A percentile compares a stretch with the other conserved stretches of the same genome.
These are phyloP conservation scores for Volutella citrinella DNA, from an alignment of 2,329 filamentous ascomycete species.

Conservation along the genomic window DNA sequence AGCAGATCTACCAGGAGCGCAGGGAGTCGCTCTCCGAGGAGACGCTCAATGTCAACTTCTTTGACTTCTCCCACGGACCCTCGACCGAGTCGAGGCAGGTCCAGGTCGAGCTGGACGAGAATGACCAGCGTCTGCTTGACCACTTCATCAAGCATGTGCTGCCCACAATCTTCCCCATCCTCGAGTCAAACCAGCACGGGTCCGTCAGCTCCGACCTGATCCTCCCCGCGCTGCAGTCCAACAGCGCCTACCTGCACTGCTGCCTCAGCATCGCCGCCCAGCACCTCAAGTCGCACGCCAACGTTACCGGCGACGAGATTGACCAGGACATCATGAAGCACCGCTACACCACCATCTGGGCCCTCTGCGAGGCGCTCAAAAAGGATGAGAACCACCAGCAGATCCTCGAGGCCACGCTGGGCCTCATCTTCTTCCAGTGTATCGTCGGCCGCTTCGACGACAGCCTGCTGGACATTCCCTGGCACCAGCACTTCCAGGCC, in stretches of 20 bases:
- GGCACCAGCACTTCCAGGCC: conserved; percentile 96
- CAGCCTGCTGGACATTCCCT: conserved; percentile 83
- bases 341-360: conserved; percentile 81
- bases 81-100: conserved; percentile 63
- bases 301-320: conserved; percentile 66
- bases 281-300: conserved; percentile 75
- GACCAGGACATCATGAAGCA: conserved; percentile 92
- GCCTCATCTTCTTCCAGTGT: conserved; percentile 95
- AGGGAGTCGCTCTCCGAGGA: conserved; percentile 67
- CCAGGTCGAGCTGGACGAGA: conserved; percentile 79
- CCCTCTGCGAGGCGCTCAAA: conserved; percentile 78
- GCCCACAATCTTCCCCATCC: conserved; percentile 85
- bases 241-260: conserved; percentile 92
- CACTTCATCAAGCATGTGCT: conserved; percentile 89
- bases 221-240: conserved; percentile 82
- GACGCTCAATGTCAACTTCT: conserved; percentile 72
- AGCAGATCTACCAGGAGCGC: conserved; percentile 34
- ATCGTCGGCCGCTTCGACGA: conserved; percentile 85
- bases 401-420: conserved; percentile 87
- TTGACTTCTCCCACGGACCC: conserved; percentile 73
- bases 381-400: conserved; percentile 79
- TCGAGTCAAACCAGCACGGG: conserved; percentile 86
- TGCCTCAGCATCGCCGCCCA: conserved; percentile 91
- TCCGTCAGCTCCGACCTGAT: conserved; percentile 79
- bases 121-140: conserved; percentile 80